Evolutionary conservation across 2,329 filamentous ascomycete genomes (phyloP).

Genomic region (Penicillium sp.): DNA sequence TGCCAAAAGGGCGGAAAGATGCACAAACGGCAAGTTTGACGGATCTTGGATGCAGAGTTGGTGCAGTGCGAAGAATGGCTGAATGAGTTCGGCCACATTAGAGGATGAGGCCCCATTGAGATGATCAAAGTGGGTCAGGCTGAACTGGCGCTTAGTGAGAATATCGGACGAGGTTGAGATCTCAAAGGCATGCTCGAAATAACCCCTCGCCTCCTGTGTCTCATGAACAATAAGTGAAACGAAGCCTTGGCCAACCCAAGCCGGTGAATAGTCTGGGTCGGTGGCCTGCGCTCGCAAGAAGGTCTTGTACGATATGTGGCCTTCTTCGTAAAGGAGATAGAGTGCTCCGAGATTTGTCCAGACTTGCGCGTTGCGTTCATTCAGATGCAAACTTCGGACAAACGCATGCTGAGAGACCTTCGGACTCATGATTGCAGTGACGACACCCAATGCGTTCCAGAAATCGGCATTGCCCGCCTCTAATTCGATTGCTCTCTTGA

Average conservation of each 20-base stretch:
- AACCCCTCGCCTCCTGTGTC: slow-evolving; percentile 69
- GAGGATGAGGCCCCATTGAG: slow-evolving; percentile 56
- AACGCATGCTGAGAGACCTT: slow-evolving; percentile 91
- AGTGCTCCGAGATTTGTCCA: slow-evolving; percentile 92
- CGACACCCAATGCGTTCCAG: slow-evolving; percentile 93
- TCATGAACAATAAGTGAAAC: slow-evolving; percentile 77
- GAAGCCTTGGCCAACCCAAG: slow-evolving; percentile 90
- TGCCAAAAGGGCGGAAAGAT: slow-evolving; percentile 75
- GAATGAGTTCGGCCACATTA: slow-evolving; percentile 64
- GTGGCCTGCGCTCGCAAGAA: slow-evolving; percentile 90
- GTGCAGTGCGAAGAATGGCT: slow-evolving; percentile 82
- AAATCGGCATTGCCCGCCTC: slow-evolving; percentile 94
- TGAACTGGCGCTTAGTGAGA: slow-evolving; percentile 74
- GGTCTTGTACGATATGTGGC: slow-evolving; percentile 80
- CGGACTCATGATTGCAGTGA: slow-evolving; percentile 80
- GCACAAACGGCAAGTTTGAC: slow-evolving; percentile 67
- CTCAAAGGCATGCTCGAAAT: slow-evolving; percentile 93
- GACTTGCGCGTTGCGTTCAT: slow-evolving; percentile 76
- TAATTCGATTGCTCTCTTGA: slow-evolving; percentile 93
- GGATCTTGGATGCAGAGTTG: slow-evolving; percentile 74
- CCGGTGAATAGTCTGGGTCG: slow-evolving; percentile 88
- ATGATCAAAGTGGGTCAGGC: slow-evolving; percentile 78
- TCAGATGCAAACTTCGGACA: slow-evolving; percentile 85
- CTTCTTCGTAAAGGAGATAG: slow-evolving; percentile 79
- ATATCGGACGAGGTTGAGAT: slow-evolving; percentile 76